Evolutionary conservation across 495 filamentous ascomycete genomes (phyloP).

Genomic region (Penicillium subrubescens): DNA sequence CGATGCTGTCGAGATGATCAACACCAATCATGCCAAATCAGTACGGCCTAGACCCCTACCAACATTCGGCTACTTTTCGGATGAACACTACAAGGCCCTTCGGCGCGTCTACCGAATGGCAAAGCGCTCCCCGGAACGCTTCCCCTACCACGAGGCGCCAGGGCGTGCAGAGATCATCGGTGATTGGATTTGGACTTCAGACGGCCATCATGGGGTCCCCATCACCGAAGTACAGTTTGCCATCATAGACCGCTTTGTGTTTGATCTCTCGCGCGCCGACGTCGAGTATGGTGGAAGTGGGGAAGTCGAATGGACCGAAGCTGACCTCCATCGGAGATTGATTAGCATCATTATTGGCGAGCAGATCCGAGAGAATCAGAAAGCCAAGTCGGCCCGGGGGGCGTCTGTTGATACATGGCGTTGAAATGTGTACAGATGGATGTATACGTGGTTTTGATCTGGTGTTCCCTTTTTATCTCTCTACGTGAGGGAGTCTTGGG

Average conservation of each 20-base stretch:
- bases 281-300: slow-evolving; percentile 43
- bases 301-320: slow-evolving; percentile 49
- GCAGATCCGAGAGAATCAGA: slow-evolving; percentile 45
- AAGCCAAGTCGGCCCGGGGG: slow-evolving; percentile 28
- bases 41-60: slow-evolving; percentile 30
- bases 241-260: slow-evolving; percentile 48
- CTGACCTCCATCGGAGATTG: slow-evolving; percentile 47
- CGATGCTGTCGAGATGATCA: slow-evolving; percentile 7
- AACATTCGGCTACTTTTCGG: slow-evolving; percentile 47
- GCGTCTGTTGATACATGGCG: slow-evolving; percentile 37
- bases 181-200: slow-evolving; percentile 51
- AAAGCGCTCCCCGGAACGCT: slow-evolving; percentile 41
- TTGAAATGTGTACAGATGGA: slow-evolving; percentile 13
- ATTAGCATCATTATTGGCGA: slow-evolving; percentile 53
- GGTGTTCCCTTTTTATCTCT: slow-evolving; percentile 4
- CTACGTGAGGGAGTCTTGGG: slow-evolving; percentile 12
- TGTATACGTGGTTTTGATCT: slow-evolving; percentile 9
- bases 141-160: slow-evolving; percentile 41
- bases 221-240: slow-evolving; percentile 51
- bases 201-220: slow-evolving; percentile 45
- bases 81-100: slow-evolving; percentile 46
- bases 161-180: slow-evolving; percentile 46
- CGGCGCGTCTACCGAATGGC: slow-evolving; percentile 45
- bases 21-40: slow-evolving; percentile 15
- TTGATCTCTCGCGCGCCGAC: slow-evolving; percentile 42